phyloP scores from a whole-genome alignment of 2,329 filamentous ascomycete genomes.

The Neofusicoccum kwambonambiense region DNA sequence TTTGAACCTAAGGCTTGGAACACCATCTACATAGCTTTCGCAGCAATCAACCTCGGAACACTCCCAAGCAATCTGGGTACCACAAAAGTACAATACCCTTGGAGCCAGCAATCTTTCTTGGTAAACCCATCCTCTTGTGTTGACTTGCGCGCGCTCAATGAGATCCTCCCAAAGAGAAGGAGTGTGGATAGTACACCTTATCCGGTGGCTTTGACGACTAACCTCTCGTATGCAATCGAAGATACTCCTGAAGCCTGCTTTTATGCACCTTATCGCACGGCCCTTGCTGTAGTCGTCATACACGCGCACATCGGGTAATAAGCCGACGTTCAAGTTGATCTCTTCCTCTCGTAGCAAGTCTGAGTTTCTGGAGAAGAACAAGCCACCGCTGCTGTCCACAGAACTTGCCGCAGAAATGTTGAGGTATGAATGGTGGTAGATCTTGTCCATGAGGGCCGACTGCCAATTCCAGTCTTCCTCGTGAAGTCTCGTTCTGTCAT shows the following conservation, averaged over 20 bases:
- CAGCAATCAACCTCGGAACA: constrained; percentile 20
- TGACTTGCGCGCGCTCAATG: constrained; percentile 23
- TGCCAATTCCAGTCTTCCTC: not conserved
- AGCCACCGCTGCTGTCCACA: not conserved
- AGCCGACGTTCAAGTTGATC: not conserved
- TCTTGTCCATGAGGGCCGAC: constrained; percentile 3
- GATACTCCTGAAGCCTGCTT: not conserved
- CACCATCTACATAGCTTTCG: constrained; percentile 19
- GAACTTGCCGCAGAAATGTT: not conserved
- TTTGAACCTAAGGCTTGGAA: not conserved
- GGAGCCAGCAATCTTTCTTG: constrained; percentile 27
- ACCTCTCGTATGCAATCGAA: not conserved
- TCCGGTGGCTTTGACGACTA: not conserved
- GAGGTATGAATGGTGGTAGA: not conserved
- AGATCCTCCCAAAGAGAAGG: constrained; percentile 21
- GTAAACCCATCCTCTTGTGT: constrained; percentile 26
- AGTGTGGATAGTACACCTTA: constrained; percentile 20
- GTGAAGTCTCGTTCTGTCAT: not conserved
- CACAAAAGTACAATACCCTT: constrained; percentile 26
- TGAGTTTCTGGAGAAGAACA: not conserved
- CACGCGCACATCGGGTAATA: not conserved
- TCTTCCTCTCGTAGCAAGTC: not conserved
- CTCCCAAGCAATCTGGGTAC: constrained; percentile 26
- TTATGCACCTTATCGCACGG: not conserved
- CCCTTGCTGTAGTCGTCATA: no score